Percentiles rank a stretch among this genome's conserved stretches.
These are phyloP conservation scores for Ashbya aceris DNA, from an alignment of 1,139 yeast species.

Conservation along the genomic window DNA sequence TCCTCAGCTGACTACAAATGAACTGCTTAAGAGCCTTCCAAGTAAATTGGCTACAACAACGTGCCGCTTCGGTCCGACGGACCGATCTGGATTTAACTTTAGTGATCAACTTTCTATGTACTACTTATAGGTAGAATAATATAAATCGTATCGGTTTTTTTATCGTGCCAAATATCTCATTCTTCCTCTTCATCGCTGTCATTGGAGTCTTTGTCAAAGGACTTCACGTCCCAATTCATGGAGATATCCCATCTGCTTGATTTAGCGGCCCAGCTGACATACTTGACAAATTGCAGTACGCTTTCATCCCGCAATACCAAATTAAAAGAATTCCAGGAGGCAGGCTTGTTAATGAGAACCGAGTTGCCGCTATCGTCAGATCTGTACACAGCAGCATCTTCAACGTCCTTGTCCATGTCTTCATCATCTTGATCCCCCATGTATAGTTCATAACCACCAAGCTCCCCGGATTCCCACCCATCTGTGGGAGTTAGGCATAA, in stretches of 20 bases:
- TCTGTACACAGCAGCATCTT: constrained; percentile 37
- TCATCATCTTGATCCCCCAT: constrained; percentile 55
- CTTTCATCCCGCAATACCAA: constrained; percentile 76
- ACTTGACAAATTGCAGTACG: constrained; percentile 83
- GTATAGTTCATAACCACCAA: constrained; percentile 90
- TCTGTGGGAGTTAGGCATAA: constrained; percentile 68
- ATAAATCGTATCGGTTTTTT: too few species aligned
- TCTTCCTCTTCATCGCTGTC: constrained; percentile 22
- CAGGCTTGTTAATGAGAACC: constrained; percentile 70
- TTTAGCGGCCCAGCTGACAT: constrained; percentile 78
- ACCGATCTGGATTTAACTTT: too few species aligned
- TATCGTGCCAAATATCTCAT: background rate
- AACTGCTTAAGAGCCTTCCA: too few species aligned
- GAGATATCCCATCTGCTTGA: constrained; percentile 91
- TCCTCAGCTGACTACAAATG: background rate
- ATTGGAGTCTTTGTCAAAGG: constrained; percentile 33
- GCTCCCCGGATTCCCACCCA: constrained; percentile 80
- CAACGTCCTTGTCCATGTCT: constrained; percentile 31
- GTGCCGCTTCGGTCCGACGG: too few species aligned
- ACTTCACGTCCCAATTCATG: constrained; percentile 68
- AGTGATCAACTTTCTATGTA: too few species aligned
- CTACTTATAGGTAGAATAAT: too few species aligned
- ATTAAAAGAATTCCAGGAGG: constrained; percentile 73
- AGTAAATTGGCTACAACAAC: background rate
- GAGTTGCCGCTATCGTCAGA: constrained; percentile 62